A percentile compares a stretch with the other conserved stretches of the same genome.
Evolutionary conservation across 208 protist species (phyloP).

Genomic region (Wallacemonas sp.): DNA sequence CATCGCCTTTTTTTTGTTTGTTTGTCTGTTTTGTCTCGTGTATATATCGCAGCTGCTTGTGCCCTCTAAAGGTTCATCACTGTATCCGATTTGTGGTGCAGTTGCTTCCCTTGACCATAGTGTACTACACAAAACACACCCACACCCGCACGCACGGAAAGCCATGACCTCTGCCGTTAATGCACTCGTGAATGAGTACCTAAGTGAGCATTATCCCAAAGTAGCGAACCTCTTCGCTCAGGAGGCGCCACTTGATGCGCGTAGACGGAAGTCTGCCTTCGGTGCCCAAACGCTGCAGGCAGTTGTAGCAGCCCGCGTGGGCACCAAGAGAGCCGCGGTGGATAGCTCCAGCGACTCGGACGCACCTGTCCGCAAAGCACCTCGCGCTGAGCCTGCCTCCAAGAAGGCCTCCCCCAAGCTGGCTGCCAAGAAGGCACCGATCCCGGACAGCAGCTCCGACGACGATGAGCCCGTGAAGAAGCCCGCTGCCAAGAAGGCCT

Average conservation of each 20-base stretch:
- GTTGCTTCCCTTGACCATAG: neutral
- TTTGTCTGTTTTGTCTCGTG: neutral
- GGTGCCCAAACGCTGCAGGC: conserved; percentile 20
- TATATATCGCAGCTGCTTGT: neutral
- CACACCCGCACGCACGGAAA: neutral
- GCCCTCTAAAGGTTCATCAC: too few species aligned
- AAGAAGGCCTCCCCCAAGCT: conserved; percentile 23
- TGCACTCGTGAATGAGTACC: conserved; percentile 48
- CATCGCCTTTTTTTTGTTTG: too few species aligned
- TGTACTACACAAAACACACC: neutral
- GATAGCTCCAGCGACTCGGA: conserved; percentile 27
- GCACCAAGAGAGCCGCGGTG: conserved; percentile 6
- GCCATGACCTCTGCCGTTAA: conserved; percentile 23
- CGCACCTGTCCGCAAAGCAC: conserved; percentile 15
- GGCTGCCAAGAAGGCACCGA: conserved; percentile 36
- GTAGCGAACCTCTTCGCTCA: conserved; percentile 39
- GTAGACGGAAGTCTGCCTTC: conserved; percentile 1
- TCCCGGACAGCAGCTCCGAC: conserved; percentile 28
- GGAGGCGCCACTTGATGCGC: conserved; percentile 22
- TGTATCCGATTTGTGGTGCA: neutral
- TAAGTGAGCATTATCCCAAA: conserved; percentile 34
- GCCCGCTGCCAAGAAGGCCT: conserved; percentile 22
- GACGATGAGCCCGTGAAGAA: conserved; percentile 34
- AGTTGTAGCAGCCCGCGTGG: neutral
- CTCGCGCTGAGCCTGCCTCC: conserved; percentile 1